Conservation (phyloP, 1,139 yeast genomes). For the Suhomyces kunorum region DNA sequence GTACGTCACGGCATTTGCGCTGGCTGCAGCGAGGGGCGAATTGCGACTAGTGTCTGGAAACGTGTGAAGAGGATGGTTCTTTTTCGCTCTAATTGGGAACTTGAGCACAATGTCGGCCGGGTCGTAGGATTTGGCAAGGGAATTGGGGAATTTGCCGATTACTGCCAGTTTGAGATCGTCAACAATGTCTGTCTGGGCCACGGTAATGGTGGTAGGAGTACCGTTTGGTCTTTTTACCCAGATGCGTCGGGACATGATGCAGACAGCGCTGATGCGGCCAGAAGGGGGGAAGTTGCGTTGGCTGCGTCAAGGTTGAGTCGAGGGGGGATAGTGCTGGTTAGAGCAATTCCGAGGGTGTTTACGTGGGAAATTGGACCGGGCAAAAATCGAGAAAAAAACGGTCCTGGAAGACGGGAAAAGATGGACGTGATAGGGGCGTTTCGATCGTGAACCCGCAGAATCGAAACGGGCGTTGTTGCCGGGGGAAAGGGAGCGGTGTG, state of each 20-base stretch:
- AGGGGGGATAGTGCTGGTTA: too few species aligned
- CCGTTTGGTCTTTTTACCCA: constrained; percentile 66
- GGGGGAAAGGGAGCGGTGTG: too few species aligned
- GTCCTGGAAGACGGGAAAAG: neutral
- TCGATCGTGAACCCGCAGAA: constrained; percentile 6
- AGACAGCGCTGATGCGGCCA: neutral
- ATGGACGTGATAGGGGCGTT: neutral
- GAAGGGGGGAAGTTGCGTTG: neutral
- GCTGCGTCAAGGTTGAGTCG: too few species aligned
- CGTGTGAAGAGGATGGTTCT: constrained; percentile 9
- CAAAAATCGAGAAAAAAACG: too few species aligned
- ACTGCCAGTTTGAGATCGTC: constrained; percentile 73
- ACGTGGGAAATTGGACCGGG: too few species aligned
- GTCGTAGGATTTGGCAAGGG: constrained; percentile 62
- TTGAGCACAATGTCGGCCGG: constrained; percentile 65
- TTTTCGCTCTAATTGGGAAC: constrained; percentile 18
- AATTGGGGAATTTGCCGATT: constrained; percentile 64
- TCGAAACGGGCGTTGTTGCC: neutral
- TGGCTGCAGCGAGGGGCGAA: constrained; percentile 8
- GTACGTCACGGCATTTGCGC: constrained; percentile 16
- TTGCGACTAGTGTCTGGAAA: constrained; percentile 11
- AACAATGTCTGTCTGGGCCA: constrained; percentile 56
- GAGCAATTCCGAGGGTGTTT: too few species aligned
- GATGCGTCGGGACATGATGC: constrained; percentile 36
- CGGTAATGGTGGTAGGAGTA: constrained; percentile 66